Evolutionary conservation across 352 stramenopile species (phyloP).

Genomic region (Pythium brachiatum): DNA sequence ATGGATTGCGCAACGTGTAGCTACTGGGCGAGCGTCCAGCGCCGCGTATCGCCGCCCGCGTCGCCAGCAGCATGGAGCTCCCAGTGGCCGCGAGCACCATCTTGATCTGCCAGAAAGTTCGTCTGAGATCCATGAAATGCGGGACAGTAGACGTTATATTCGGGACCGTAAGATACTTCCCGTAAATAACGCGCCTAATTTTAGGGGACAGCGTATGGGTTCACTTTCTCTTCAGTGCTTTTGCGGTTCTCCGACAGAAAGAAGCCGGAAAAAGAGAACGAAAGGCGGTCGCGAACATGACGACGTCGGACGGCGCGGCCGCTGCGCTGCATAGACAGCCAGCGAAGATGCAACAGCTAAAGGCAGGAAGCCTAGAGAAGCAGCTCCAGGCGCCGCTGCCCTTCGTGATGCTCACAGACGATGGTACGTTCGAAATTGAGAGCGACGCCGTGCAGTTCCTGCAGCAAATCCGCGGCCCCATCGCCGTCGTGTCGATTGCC

Average conservation of each 20-base stretch:
- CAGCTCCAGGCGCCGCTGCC: constrained; percentile 40
- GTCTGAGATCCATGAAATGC: not conserved
- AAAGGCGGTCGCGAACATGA: not conserved
- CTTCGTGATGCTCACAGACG: constrained; percentile 71
- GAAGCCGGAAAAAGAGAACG: not conserved
- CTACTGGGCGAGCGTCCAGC: not conserved
- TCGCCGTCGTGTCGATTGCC: constrained; percentile 84
- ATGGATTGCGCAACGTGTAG: not conserved
- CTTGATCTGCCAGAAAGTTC: not conserved
- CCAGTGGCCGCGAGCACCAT: not conserved
- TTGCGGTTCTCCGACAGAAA: constrained; percentile 5
- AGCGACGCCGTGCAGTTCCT: constrained; percentile 62
- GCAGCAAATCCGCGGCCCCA: constrained; percentile 46
- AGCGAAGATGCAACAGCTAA: not conserved
- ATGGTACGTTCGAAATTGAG: constrained; percentile 60
- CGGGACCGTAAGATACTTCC: not conserved
- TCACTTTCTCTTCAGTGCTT: constrained; percentile 10
- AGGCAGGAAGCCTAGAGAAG: not conserved
- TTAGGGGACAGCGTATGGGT: constrained; percentile 19
- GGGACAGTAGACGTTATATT: not conserved
- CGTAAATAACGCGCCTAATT: constrained; percentile 4
- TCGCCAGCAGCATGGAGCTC: constrained; percentile 2
- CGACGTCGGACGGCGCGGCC: constrained; percentile 9
- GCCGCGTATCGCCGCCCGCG: not conserved
- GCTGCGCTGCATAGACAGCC: not conserved